Evolutionary conservation across 176 grass and related monocot species (phyloP).

Genomic region (Tillandsia fasciculata): DNA sequence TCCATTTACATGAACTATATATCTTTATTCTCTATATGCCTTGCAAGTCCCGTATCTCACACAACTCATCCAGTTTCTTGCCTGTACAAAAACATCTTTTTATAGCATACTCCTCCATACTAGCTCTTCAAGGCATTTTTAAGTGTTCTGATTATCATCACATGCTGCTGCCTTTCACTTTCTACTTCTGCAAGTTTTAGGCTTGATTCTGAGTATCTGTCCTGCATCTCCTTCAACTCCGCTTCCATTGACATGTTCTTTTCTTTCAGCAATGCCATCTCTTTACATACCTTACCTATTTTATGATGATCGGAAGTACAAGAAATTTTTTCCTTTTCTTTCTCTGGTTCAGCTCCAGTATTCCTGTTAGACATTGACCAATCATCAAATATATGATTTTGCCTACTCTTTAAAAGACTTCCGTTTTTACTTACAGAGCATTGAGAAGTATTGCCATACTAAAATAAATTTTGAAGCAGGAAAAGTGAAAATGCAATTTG

Average conservation of each 20-base stretch:
- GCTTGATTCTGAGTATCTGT: constrained; percentile 84
- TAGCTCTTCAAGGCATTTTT: constrained; percentile 75
- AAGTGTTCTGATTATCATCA: constrained; percentile 83
- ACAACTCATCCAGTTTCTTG: constrained; percentile 48
- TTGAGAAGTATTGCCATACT: background rate
- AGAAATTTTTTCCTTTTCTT: background rate
- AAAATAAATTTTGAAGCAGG: constrained; percentile 1
- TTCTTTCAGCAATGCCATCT: constrained; percentile 49
- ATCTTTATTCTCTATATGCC: constrained; percentile 35
- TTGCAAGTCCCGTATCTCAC: constrained; percentile 41
- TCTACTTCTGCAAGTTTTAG: constrained; percentile 90
- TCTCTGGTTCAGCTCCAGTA: constrained; percentile 6
- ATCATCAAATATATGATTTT: background rate
- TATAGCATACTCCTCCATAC: constrained; percentile 27
- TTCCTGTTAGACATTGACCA: constrained; percentile 21
- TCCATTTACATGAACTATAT: constrained; percentile 71
- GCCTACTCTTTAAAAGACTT: background rate
- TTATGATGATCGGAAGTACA: constrained; percentile 9
- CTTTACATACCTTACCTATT: constrained; percentile 21
- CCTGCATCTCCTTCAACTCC: constrained; percentile 86
- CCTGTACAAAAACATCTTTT: constrained; percentile 61
- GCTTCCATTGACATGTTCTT: constrained; percentile 58
- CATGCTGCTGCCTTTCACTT: constrained; percentile 93
- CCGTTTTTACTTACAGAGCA: background rate
- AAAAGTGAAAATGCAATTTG: background rate